These are phyloP conservation scores for Penicillium flavigenum DNA, from an alignment of 495 filamentous ascomycete genomes.

Conservation along the genomic window DNA sequence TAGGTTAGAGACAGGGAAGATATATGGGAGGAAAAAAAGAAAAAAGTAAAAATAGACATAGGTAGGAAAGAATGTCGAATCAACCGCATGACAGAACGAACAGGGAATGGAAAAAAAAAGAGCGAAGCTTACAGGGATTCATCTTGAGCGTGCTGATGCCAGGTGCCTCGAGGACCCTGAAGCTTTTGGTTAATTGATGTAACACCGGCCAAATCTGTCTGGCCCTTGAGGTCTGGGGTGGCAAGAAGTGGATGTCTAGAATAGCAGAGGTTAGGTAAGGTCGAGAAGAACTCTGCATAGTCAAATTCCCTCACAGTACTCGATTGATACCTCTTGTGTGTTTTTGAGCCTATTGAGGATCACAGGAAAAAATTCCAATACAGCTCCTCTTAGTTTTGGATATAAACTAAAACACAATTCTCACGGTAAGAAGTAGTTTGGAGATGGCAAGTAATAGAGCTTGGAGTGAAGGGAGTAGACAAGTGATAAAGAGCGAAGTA, in stretches of 20 bases:
- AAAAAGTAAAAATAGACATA: constrained; percentile 9
- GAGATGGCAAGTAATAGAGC: not conserved
- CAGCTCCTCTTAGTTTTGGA: not conserved
- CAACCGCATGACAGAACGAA: constrained; percentile 13
- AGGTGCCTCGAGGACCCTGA: constrained; percentile 28
- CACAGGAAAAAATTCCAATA: not conserved
- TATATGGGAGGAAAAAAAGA: constrained; percentile 5
- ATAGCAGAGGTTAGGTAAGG: constrained; percentile 21
- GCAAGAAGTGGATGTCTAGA: constrained; percentile 20
- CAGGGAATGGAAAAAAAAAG: constrained; percentile 9
- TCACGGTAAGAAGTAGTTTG: not conserved
- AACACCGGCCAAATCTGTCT: constrained; percentile 22
- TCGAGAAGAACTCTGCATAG: not conserved
- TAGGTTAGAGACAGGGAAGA: constrained; percentile 20
- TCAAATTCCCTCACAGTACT: constrained; percentile 15
- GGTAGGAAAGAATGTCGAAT: not conserved
- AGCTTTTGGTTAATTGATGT: constrained; percentile 18
- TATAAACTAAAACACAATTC: not conserved
- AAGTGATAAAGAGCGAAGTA: not conserved
- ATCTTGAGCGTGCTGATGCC: constrained; percentile 27
- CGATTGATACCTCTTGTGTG: constrained; percentile 4
- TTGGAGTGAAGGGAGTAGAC: not conserved
- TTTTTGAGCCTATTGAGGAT: constrained; percentile 3
- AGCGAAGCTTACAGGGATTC: constrained; percentile 27
- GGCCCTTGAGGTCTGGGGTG: constrained; percentile 18